These are phyloP conservation scores for Amphicarpaea edgeworthii DNA, from an alignment of 306 rosid genomes.

Conservation along the genomic window DNA sequence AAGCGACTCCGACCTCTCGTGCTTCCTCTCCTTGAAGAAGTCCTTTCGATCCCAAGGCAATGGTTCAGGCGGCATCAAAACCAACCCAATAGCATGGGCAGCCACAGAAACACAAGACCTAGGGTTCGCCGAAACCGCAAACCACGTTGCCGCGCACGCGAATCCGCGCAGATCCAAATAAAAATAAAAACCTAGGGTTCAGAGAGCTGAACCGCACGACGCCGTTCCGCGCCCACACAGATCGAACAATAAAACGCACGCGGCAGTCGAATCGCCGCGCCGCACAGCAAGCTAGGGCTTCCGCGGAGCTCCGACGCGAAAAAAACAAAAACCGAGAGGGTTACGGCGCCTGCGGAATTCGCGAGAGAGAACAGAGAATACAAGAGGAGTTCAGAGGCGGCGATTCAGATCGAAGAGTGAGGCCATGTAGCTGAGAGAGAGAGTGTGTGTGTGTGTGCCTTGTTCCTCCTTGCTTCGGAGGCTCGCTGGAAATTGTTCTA, in stretches of 20 bases:
- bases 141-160: conserved; percentile 10
- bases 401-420: conserved; percentile 53
- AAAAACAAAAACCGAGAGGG: neutral
- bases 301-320: neutral
- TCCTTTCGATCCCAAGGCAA: conserved; percentile 99
- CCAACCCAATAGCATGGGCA: conserved; percentile 84
- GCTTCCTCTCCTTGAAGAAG: conserved; percentile 97
- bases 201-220: conserved; percentile 4
- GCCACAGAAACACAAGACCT: conserved; percentile 48
- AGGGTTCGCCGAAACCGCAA: conserved; percentile 33
- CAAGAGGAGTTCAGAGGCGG: conserved; percentile 38
- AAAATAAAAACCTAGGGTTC: conserved; percentile 46
- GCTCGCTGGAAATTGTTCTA: conserved; percentile 31
- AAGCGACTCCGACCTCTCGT: conserved; percentile 85
- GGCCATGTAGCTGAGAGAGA: conserved; percentile 14
- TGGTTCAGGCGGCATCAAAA: conserved; percentile 99
- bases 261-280: conserved; percentile 46
- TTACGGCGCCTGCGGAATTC: neutral
- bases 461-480: neutral
- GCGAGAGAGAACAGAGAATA: neutral
- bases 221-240: conserved; percentile 42
- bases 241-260: conserved; percentile 50
- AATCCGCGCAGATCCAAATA: conserved; percentile 40
- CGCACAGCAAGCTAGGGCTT: conserved; percentile 49
- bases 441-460: neutral